phyloP scores from a whole-genome alignment of 768 basidiomycete species.

The Lactarius sp. region DNA sequence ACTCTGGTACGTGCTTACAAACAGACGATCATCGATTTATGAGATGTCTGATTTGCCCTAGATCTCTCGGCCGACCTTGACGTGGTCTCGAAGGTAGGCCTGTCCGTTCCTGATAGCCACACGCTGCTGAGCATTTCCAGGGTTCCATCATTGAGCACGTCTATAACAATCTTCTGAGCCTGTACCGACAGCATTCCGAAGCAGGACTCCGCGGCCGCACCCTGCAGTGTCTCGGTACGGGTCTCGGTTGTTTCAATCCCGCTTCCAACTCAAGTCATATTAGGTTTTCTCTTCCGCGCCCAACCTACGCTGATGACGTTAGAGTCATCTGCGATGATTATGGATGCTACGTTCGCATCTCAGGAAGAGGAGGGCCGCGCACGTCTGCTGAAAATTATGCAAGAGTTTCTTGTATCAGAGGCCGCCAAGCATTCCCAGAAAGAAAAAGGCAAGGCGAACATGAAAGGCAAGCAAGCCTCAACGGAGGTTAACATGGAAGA shows the following conservation, averaged over 20 bases:
- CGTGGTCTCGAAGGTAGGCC: constrained; percentile 19
- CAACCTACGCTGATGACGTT: constrained; percentile 89
- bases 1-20: constrained; percentile 44
- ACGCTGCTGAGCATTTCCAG: constrained; percentile 33
- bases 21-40: neutral
- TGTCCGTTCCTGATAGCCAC: neutral
- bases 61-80: constrained; percentile 25
- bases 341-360: constrained; percentile 85
- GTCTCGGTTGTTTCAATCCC: neutral
- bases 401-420: constrained; percentile 86
- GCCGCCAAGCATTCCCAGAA: constrained; percentile 68
- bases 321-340: constrained; percentile 71
- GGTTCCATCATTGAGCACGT: constrained; percentile 78
- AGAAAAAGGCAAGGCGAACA: constrained; percentile 51
- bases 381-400: constrained; percentile 79
- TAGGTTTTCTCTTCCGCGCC: constrained; percentile 88
- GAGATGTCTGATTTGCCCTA: neutral
- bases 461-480: constrained; percentile 37
- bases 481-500: constrained; percentile 82
- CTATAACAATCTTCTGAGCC: constrained; percentile 62
- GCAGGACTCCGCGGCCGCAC: constrained; percentile 60
- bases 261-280: constrained; percentile 3
- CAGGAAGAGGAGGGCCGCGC: constrained; percentile 66
- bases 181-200: constrained; percentile 66
- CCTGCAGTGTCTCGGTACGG: constrained; percentile 78